A percentile compares a stretch with the other conserved stretches of the same genome.
These are phyloP conservation scores for Starmera quercuum DNA, from an alignment of 805 yeast species.

Conservation along the genomic window DNA sequence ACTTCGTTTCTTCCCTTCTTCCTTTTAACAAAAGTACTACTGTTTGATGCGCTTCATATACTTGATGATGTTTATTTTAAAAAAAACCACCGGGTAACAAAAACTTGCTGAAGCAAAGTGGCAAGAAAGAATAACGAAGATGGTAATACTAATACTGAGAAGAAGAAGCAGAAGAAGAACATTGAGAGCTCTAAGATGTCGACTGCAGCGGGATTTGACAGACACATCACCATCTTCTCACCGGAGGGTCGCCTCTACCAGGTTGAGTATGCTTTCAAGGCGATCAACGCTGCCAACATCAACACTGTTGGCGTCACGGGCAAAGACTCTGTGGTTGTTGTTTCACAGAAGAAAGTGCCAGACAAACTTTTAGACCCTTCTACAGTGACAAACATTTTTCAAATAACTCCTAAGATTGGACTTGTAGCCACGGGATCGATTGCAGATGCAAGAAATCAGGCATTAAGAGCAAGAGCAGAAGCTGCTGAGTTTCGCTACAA, in stretches of 20 bases:
- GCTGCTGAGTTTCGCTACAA: conserved; percentile 92
- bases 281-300: conserved; percentile 86
- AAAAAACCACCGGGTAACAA: too few species aligned
- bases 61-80: too few species aligned
- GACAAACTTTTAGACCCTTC: conserved; percentile 86
- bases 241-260: conserved; percentile 98
- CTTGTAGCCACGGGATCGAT: conserved; percentile 91
- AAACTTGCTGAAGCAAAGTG: too few species aligned
- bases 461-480: conserved; percentile 87
- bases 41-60: too few species aligned
- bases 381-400: conserved; percentile 82
- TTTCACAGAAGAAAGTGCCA: conserved; percentile 93
- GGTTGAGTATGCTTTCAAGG: conserved; percentile 97
- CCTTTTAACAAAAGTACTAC: too few species aligned
- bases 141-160: too few species aligned
- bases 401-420: conserved; percentile 75
- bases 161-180: too few species aligned
- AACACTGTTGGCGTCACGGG: conserved; percentile 87
- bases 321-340: conserved; percentile 75
- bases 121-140: too few species aligned
- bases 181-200: too few species aligned
- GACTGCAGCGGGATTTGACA: conserved; percentile 88
- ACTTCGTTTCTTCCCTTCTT: too few species aligned
- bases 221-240: conserved; percentile 97
- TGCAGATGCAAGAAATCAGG: conserved; percentile 91